These are phyloP conservation scores for Aspergillus ochraceus DNA, from an alignment of 2,329 filamentous ascomycete genomes.

Conservation along the genomic window DNA sequence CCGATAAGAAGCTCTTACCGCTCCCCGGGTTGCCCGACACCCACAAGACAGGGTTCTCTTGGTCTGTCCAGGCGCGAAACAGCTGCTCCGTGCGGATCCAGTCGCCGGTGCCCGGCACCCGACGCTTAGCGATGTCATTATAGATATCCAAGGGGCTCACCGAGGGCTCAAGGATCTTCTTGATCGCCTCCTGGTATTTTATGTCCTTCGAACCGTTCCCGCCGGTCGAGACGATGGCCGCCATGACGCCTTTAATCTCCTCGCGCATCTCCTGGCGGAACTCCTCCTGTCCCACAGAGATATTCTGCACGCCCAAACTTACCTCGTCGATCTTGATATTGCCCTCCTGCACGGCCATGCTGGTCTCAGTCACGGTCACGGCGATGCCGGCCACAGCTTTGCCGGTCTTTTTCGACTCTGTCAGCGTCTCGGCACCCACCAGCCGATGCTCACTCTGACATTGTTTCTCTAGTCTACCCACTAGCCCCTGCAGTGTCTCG, in stretches of 20 bases:
- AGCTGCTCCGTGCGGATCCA: conserved; percentile 47
- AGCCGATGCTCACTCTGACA: conserved; percentile 46
- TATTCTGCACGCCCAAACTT: conserved; percentile 6
- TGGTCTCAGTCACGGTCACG: conserved; percentile 1
- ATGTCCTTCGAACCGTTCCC: background rate
- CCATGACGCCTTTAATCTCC: background rate
- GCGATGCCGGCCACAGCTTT: conserved; percentile 8
- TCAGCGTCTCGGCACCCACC: conserved; percentile 38
- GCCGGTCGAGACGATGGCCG: background rate
- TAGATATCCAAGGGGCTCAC: conserved; percentile 47
- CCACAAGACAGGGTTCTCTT: conserved; percentile 45
- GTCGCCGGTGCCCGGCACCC: conserved; percentile 46
- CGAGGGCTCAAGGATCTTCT: conserved; percentile 41
- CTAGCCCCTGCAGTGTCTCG: conserved; percentile 41
- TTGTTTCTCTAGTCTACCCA: conserved; percentile 44
- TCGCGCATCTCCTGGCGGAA: conserved; percentile 1
- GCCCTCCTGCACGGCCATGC: conserved; percentile 9
- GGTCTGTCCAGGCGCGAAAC: conserved; percentile 42
- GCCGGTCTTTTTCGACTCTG: conserved; percentile 9
- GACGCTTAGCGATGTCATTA: conserved; percentile 41
- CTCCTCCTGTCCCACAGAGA: conserved; percentile 5
- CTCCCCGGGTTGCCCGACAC: conserved; percentile 47
- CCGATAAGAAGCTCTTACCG: conserved; percentile 50
- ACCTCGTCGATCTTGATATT: conserved; percentile 9
- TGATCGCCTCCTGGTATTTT: background rate